These are phyloP conservation scores for Pterocarpus santalinus DNA, from an alignment of 306 rosid species.

Conservation along the genomic window DNA sequence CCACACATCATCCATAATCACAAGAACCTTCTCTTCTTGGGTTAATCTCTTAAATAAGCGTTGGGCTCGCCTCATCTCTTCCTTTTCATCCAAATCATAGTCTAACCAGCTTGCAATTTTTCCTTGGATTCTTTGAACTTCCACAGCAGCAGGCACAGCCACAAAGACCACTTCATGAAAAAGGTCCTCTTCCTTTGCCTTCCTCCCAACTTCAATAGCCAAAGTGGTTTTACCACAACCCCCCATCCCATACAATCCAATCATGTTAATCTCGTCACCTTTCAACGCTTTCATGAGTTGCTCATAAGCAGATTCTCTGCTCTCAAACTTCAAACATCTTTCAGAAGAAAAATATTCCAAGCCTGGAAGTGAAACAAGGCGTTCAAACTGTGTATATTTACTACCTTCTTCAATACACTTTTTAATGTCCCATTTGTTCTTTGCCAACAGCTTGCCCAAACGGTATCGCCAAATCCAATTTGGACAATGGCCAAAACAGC, in stretches of 20 bases:
- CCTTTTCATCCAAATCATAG: background rate
- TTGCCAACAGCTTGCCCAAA: background rate
- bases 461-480: background rate
- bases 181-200: background rate
- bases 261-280: background rate
- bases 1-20: constrained; percentile 43
- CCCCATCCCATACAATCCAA: constrained; percentile 22
- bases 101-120: background rate
- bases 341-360: background rate
- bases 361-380: constrained; percentile 15
- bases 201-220: background rate
- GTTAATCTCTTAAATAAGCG: background rate
- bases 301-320: background rate
- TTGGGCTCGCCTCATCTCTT: background rate
- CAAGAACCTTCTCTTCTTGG: background rate
- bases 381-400: background rate
- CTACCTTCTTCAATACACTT: background rate
- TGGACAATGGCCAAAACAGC: background rate
- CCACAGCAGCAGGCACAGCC: background rate
- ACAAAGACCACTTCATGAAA: constrained; percentile 14
- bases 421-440: background rate
- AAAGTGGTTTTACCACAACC: constrained; percentile 26
- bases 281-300: constrained; percentile 2
- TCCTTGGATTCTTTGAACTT: background rate
- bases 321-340: background rate